phyloP scores from a whole-genome alignment of 805 yeast species.

The Yamadazyma tumulicola region DNA sequence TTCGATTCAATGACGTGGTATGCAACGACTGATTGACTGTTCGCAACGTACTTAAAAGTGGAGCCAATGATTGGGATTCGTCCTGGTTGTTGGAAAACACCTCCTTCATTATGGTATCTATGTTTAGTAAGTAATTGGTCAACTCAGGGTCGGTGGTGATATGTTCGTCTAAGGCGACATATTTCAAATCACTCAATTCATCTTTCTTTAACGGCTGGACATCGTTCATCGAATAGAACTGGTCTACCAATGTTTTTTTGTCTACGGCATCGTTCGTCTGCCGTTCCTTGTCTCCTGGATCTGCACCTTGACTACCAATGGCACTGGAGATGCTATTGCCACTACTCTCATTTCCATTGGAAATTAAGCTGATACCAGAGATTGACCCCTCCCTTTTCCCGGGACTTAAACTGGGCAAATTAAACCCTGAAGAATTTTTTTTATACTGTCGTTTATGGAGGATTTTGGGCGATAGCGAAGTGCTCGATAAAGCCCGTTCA shows the following conservation, averaged over 20 bases:
- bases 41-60: conserved; percentile 9
- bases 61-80: conserved; percentile 4
- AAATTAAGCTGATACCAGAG: no score
- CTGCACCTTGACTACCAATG: no score
- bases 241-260: conserved; percentile 37
- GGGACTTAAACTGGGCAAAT: conserved; percentile 1
- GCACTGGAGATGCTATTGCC: no score
- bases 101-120: conserved; percentile 19
- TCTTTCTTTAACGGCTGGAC: conserved; percentile 6
- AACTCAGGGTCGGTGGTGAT: conserved; percentile 16
- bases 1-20: background rate
- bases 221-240: conserved; percentile 24
- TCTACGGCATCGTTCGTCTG: no score
- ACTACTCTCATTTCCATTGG: no score
- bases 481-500: conserved; percentile 1
- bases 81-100: background rate
- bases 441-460: conserved; percentile 1
- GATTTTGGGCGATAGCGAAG: conserved; percentile 1
- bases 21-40: conserved; percentile 6
- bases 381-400: background rate
- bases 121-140: conserved; percentile 24
- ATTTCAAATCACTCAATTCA: conserved; percentile 4
- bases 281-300: no score
- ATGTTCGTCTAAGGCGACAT: conserved; percentile 7
- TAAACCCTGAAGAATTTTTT: conserved; percentile 1